Percentiles rank a stretch among this genome's conserved stretches.
Conservation (phyloP, 495 filamentous ascomycete genomes). For the Beverwykella pulmonaria region DNA sequence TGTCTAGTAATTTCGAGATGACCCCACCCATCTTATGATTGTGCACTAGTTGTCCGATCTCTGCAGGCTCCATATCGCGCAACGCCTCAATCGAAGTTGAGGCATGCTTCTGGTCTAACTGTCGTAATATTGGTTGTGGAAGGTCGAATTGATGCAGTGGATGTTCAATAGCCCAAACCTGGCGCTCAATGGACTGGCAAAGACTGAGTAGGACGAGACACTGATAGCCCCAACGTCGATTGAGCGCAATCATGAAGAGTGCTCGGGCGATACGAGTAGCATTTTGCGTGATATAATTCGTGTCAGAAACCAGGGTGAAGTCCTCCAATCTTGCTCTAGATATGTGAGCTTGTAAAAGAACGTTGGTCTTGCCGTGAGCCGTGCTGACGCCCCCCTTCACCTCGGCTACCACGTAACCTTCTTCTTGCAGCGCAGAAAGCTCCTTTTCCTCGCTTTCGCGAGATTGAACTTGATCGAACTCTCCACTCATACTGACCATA, state of each 20-base stretch:
- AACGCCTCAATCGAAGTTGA: constrained; percentile 75
- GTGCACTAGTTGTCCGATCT: constrained; percentile 90
- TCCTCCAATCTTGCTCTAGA: constrained; percentile 86
- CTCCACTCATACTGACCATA: constrained; percentile 94
- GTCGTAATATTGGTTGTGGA: constrained; percentile 75
- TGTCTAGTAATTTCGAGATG: constrained; percentile 78
- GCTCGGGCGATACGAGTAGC: constrained; percentile 91
- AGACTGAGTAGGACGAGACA: constrained; percentile 85
- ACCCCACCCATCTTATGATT: constrained; percentile 82
- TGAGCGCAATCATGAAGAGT: constrained; percentile 95
- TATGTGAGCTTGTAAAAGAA: constrained; percentile 91
- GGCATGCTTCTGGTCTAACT: constrained; percentile 77
- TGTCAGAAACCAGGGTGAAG: constrained; percentile 88
- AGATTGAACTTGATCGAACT: constrained; percentile 96
- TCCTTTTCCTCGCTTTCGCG: constrained; percentile 85
- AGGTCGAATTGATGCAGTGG: constrained; percentile 95
- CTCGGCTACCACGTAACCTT: constrained; percentile 65
- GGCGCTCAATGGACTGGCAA: constrained; percentile 95
- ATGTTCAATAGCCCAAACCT: constrained; percentile 89
- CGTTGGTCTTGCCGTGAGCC: constrained; percentile 90
- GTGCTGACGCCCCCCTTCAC: constrained; percentile 74
- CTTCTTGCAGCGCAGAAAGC: constrained; percentile 65
- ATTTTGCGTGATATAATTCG: constrained; percentile 93
- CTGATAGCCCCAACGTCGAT: constrained; percentile 90
- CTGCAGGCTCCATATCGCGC: constrained; percentile 86